Conservation (phyloP, 148 eudicot genomes). For the Nepenthes gracilis region DNA sequence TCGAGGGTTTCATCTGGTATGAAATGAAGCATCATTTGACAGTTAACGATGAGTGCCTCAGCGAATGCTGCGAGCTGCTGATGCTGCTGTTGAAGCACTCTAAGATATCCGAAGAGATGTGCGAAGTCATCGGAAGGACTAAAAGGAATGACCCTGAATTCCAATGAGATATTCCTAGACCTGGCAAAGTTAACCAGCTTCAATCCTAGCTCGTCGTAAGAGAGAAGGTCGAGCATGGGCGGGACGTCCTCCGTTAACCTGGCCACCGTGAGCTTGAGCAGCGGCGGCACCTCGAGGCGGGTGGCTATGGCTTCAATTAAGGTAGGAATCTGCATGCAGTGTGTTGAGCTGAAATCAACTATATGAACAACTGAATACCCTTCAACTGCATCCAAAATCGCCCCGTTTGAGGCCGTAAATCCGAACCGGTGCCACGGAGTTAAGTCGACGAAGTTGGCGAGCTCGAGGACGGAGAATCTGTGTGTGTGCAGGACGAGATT, state of each 20-base stretch:
- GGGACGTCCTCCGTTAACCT: conserved; percentile 46
- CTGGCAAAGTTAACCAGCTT: conserved; percentile 61
- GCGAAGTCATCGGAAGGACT: conserved; percentile 63
- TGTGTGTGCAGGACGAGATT: conserved; percentile 17
- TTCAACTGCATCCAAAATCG: conserved; percentile 54
- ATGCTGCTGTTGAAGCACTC: not conserved
- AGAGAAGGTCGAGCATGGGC: conserved; percentile 51
- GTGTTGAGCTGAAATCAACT: conserved; percentile 68
- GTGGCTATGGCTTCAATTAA: conserved; percentile 62
- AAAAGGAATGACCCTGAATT: conserved; percentile 51
- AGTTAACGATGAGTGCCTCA: conserved; percentile 59
- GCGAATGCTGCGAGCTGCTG: not conserved
- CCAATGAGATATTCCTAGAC: conserved; percentile 46
- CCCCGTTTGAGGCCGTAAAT: conserved; percentile 70
- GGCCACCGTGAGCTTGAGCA: conserved; percentile 68
- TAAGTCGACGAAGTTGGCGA: conserved; percentile 70
- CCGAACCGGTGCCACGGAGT: conserved; percentile 96
- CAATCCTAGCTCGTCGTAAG: conserved; percentile 57
- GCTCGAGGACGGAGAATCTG: conserved; percentile 57
- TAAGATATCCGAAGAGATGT: conserved; percentile 45
- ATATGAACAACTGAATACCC: conserved; percentile 47
- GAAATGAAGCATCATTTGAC: conserved; percentile 81
- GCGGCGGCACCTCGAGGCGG: conserved; percentile 24
- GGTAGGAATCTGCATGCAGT: conserved; percentile 96
- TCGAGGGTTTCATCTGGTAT: conserved; percentile 40